Evolutionary conservation across 345 rosid genomes (phyloP), one percentile per base, ranked within the genome.

Genomic region (Melastoma malabathricum): DNA sequence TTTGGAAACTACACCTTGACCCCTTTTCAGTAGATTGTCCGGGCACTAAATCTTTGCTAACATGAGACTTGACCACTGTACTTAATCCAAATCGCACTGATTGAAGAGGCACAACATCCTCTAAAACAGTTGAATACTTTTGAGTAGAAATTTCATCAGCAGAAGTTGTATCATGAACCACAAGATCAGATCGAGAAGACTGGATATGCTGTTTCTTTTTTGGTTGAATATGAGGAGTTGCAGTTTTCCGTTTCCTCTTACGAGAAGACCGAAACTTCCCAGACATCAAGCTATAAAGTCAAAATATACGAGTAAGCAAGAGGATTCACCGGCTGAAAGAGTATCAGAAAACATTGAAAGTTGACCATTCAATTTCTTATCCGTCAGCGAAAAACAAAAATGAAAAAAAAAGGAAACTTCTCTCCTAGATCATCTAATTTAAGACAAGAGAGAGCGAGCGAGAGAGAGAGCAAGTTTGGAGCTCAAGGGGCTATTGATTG

Each of bases 171-270:
- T 68, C 72, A 55, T 59, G 62, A 54, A 70, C 59, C 10, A 69
- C 57, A 52, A 60, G 52, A 13, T 57, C 44, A 47, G 75, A 34
- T 15, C 69, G 76, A 1, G 56, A 74, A 66, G 78, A 84, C 47
- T 63, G 67, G 80, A 72, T 83, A 81, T 78, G 84, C 75, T 78
- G 57, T 84, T 78, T 85, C 84, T 80, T 92, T 76, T 80, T 93
- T 12, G 75, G 57, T 67, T 72, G 92, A 47, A 70, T 59, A 55
- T 65, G 62, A 60, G 77, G 62, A 53, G 67, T 78, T 41, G 78
- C 81, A 57, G 56, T 64, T 68, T 76, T 93, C 43, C 97, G 92
- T 61, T 81, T 93, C 51, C 89, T 81, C 76, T 88, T 93, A 64
- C 96, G 74, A 51, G 76, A 73, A 46, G 80, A 73, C 68, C 56